Percentiles rank a stretch among this genome's conserved stretches.
Evolutionary conservation across 1,139 yeast genomes (phyloP).

Genomic region (Sugiyamaella castrensis): DNA sequence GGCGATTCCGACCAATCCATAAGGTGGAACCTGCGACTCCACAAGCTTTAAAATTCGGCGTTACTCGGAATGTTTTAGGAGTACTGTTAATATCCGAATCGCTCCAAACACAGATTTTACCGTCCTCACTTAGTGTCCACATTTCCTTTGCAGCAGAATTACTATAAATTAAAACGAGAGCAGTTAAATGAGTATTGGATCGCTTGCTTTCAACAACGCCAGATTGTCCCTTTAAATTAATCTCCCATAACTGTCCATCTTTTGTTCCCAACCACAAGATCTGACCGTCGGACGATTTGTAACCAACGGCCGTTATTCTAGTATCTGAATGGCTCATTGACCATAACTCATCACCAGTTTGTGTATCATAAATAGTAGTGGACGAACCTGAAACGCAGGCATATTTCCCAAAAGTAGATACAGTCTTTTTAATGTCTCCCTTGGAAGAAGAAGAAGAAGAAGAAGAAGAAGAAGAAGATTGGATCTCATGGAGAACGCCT

Average conservation of each 20-base stretch:
- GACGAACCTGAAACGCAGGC: constrained; percentile 28
- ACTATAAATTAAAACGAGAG: constrained; percentile 34
- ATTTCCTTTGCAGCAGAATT: constrained; percentile 26
- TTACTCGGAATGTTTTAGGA: constrained; percentile 35
- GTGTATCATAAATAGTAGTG: constrained; percentile 30
- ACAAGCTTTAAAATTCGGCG: constrained; percentile 33
- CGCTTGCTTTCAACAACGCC: constrained; percentile 21
- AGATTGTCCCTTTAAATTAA: constrained; percentile 22
- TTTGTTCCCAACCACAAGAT: constrained; percentile 40
- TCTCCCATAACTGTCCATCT: constrained; percentile 39
- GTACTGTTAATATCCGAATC: constrained; percentile 24
- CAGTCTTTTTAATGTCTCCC: constrained; percentile 30
- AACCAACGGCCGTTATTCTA: constrained; percentile 32
- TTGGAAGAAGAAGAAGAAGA: constrained; percentile 20
- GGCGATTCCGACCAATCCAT: constrained; percentile 40
- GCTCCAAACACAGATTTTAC: constrained; percentile 40
- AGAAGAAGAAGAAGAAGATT: background rate
- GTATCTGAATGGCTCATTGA: constrained; percentile 29
- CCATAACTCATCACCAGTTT: constrained; percentile 32
- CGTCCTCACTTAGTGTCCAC: constrained; percentile 43
- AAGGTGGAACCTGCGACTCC: constrained; percentile 32
- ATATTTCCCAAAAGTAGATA: constrained; percentile 29
- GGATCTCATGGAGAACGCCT: constrained; percentile 31
- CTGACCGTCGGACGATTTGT: constrained; percentile 23
- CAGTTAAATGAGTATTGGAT: constrained; percentile 32